These are phyloP conservation scores for Colletotrichum eleusines DNA, from an alignment of 2,329 filamentous ascomycete genomes.

Conservation along the genomic window DNA sequence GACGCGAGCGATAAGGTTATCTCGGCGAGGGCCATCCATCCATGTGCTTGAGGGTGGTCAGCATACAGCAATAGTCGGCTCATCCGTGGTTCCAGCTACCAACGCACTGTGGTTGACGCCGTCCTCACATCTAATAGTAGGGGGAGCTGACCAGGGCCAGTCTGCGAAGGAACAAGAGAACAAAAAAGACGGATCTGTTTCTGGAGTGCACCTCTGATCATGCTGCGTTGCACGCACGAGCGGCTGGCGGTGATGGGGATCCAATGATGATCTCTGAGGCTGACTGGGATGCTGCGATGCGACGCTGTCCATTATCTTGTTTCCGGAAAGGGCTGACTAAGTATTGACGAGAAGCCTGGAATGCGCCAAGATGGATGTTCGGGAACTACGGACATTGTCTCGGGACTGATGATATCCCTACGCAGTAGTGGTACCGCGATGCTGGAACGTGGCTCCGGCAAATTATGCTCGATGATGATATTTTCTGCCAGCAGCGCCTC, in stretches of 20 bases:
- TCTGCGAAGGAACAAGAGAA: neutral
- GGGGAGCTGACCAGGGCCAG: neutral
- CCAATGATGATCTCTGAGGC: conserved; percentile 11
- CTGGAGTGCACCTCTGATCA: neutral
- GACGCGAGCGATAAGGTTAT: conserved; percentile 16
- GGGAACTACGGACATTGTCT: neutral
- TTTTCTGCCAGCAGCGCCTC: neutral
- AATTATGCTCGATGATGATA: neutral
- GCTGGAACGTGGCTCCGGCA: conserved; percentile 7
- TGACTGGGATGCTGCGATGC: conserved; percentile 7
- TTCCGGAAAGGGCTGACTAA: conserved; percentile 3
- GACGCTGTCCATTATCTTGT: neutral
- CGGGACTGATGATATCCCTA: neutral
- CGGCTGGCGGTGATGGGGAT: neutral
- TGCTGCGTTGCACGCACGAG: neutral
- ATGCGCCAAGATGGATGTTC: neutral
- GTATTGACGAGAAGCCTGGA: neutral
- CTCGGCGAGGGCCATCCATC: neutral
- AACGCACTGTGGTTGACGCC: neutral
- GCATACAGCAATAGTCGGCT: conserved; percentile 2
- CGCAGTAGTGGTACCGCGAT: neutral
- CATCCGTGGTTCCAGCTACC: neutral
- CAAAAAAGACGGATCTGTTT: neutral
- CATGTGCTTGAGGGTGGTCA: conserved; percentile 3
- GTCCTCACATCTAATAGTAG: neutral